Evolutionary conservation across 176 grass and related monocot genomes (phyloP).

Genomic region (Aegilops tauschii): DNA sequence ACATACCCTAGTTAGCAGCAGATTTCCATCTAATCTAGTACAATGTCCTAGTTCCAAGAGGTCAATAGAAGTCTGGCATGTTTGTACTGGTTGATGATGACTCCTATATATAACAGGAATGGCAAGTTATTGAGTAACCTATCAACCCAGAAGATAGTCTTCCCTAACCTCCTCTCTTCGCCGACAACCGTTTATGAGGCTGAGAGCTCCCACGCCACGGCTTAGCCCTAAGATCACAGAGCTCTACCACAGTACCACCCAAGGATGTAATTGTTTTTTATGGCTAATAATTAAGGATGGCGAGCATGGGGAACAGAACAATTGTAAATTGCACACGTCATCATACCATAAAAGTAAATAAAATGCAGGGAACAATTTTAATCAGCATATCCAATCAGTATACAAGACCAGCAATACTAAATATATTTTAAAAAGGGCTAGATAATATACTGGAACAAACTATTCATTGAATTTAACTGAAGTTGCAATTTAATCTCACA

Average conservation of each 20-base stretch:
- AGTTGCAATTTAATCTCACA: neutral
- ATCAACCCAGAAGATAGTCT: neutral
- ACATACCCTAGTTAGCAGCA: neutral
- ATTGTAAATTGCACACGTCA: neutral
- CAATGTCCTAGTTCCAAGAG: conserved; percentile 2
- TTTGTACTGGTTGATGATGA: neutral
- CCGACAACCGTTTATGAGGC: neutral
- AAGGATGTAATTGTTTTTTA: neutral
- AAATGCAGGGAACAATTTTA: neutral
- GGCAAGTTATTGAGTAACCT: neutral
- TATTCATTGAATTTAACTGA: neutral
- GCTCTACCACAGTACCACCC: too few relatives aligned
- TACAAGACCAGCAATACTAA: conserved; percentile 5
- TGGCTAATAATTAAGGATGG: neutral
- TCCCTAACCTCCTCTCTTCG: neutral
- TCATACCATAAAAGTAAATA: neutral
- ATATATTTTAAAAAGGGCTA: neutral
- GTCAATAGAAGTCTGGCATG: neutral
- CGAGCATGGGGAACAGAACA: neutral
- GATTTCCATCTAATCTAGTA: neutral
- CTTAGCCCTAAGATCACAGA: neutral
- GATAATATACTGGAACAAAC: neutral
- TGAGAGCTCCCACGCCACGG: neutral
- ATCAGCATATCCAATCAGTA: neutral
- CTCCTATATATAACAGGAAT: neutral